Evolutionary conservation across 306 rosid species (phyloP), one percentile per base, ranked within the genome.

Genomic region (Quercus mongolica): DNA sequence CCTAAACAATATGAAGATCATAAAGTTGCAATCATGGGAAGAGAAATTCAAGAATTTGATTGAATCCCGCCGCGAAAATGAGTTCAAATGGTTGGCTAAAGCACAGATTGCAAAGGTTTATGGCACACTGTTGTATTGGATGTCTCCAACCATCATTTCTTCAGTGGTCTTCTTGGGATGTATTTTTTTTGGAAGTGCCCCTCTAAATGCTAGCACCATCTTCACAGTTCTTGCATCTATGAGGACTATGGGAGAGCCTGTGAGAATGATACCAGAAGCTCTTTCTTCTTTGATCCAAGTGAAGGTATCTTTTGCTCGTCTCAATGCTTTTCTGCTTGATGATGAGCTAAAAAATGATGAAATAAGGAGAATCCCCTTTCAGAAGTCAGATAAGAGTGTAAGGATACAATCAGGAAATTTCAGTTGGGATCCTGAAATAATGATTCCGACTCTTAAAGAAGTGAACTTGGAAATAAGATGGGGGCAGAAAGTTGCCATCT

Each of bases 21-120:
- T 88, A 5, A 88, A 88, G 61, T 74, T 88, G 23, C 90, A 89
- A 49, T 89, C 88, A 1, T 89, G 90, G 92, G 92, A 84, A 79
- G 90, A 84, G n/a, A 84, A 86, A n/a, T 89, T 89, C 54, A 85
- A 84, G 74, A 76, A 11, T 49, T 28, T 71, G 63, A 76, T 89
- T 0, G 79, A 84, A 56, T 84, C 88, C 6, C 84, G 63, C 25
- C 84, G 90, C 1, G 84, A 79, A n/a, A 73, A 44, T 2, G 88
- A 89, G 76, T 85, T 89, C 79, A 78, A 78, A 81, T 82, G 90
- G 85, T 83, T 86, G 82, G 13, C 74, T 44, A 79, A 78, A 44
- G 33, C 79, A 2, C 88, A 80, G 52, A 28, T 79, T 18, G 72
- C 19, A 72, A 89, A 76, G 76, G 81, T 30, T 51, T 30, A 69